Conservation (phyloP, 371 early-diverging fungal genomes). For the Actinomucor elegans region DNA sequence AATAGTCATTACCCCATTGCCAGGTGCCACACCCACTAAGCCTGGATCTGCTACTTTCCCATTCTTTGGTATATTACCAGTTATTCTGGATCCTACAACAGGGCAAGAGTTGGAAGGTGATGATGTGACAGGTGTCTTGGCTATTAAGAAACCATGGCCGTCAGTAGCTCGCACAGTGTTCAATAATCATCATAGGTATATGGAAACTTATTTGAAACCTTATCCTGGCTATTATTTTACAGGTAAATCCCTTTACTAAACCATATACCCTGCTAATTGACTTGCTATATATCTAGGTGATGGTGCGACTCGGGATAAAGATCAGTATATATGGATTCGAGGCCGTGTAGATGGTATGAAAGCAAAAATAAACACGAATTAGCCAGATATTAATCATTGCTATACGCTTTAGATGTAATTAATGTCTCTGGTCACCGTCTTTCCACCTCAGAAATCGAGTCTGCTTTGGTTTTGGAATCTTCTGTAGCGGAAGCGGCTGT, state of each 20-base stretch:
- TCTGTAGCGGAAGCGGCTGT: conserved; percentile 94
- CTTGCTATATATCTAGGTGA: no score
- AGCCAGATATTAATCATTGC: no score
- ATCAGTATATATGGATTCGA: conserved; percentile 91
- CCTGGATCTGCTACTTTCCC: conserved; percentile 97
- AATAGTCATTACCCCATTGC: conserved; percentile 90
- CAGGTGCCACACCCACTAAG: conserved; percentile 84
- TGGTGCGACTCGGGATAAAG: conserved; percentile 84
- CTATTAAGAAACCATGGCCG: conserved; percentile 91
- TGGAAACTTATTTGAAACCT: conserved; percentile 86
- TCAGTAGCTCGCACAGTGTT: conserved; percentile 94
- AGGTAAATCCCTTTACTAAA: no score
- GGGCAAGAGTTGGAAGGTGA: conserved; percentile 79
- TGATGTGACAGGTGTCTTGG: conserved; percentile 89
- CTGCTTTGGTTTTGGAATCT: conserved; percentile 75
- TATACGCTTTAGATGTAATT: conserved; percentile 85
- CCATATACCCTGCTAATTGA: no score
- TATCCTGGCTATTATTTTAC: conserved; percentile 91
- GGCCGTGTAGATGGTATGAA: conserved; percentile 13
- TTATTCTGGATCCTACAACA: conserved; percentile 79
- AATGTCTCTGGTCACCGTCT: conserved; percentile 98
- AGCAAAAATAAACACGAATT: not conserved
- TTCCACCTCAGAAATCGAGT: conserved; percentile 95
- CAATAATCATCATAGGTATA: conserved; percentile 87
- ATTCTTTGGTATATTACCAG: conserved; percentile 94